These are phyloP conservation scores for bread wheat (Triticum aestivum) DNA, from an alignment of 176 grass and related monocot genomes.

Conservation along the genomic window DNA sequence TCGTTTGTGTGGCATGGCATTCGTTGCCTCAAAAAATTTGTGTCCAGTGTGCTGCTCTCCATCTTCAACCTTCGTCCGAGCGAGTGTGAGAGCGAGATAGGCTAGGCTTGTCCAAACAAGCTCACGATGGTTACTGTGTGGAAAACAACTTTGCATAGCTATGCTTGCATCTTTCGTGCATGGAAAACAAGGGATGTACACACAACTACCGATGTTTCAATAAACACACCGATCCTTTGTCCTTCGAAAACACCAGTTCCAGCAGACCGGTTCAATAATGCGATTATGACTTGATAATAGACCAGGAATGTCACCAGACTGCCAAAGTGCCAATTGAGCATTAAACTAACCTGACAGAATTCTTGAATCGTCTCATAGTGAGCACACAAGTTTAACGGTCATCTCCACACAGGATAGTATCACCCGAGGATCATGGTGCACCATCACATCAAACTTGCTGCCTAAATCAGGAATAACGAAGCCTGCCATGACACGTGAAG, in stretches of 20 bases:
- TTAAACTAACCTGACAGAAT: not conserved
- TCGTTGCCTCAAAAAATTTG: too few species aligned
- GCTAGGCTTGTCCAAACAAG: too few species aligned
- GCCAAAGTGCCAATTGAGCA: not conserved
- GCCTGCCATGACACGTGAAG: not conserved
- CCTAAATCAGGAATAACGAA: not conserved
- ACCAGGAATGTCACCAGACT: not conserved
- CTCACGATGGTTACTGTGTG: too few species aligned
- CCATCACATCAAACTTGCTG: not conserved
- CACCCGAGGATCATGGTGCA: not conserved
- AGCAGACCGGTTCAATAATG: not conserved
- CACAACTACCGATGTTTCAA: not conserved
- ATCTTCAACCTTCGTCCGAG: too few species aligned
- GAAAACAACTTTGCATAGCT: not conserved
- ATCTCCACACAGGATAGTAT: not conserved
- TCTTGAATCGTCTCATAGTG: not conserved
- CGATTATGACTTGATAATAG: not conserved
- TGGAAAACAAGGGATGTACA: not conserved
- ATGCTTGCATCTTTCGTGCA: not conserved
- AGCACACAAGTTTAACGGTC: not conserved
- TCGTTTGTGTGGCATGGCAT: too few species aligned
- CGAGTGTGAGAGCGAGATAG: too few species aligned
- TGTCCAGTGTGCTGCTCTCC: too few species aligned
- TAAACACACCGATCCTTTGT: not conserved
- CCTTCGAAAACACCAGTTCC: not conserved